Percentiles rank a stretch among this genome's conserved stretches.
Evolutionary conservation across 345 rosid genomes (phyloP).

Genomic region (Aegle marmelos): DNA sequence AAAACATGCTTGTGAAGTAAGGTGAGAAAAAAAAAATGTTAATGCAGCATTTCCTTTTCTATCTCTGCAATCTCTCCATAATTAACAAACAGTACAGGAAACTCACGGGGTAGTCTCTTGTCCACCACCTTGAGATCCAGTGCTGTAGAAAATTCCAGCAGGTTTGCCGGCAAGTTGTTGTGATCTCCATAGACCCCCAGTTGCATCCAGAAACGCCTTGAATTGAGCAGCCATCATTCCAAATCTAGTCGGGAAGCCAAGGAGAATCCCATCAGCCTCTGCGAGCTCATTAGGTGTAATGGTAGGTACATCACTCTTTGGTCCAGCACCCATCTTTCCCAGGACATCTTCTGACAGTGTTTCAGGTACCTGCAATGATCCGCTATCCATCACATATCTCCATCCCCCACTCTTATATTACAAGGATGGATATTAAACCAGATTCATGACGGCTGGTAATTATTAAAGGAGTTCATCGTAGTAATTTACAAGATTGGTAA

Average conservation of each 20-base stretch:
- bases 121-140: conserved; percentile 78
- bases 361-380: conserved; percentile 50
- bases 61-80: not conserved
- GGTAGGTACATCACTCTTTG: conserved; percentile 53
- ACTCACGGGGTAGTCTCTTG: conserved; percentile 80
- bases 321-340: conserved; percentile 63
- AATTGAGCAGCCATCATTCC: conserved; percentile 84
- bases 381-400: not conserved
- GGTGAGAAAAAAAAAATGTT: not conserved
- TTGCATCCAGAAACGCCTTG: conserved; percentile 68
- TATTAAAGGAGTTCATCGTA: not conserved
- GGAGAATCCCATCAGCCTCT: conserved; percentile 60
- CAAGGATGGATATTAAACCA: not conserved
- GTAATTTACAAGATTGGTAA: not conserved
- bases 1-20: not conserved
- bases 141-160: conserved; percentile 73
- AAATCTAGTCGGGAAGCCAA: conserved; percentile 73
- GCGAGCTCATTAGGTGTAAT: conserved; percentile 53
- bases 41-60: not conserved
- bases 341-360: conserved; percentile 63
- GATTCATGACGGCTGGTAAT: too few species aligned
- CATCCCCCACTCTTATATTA: not conserved
- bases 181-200: conserved; percentile 66
- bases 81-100: not conserved
- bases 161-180: conserved; percentile 73